Conservation (phyloP, 352 stramenopile genomes). For the Phytophthora nicotianae region DNA sequence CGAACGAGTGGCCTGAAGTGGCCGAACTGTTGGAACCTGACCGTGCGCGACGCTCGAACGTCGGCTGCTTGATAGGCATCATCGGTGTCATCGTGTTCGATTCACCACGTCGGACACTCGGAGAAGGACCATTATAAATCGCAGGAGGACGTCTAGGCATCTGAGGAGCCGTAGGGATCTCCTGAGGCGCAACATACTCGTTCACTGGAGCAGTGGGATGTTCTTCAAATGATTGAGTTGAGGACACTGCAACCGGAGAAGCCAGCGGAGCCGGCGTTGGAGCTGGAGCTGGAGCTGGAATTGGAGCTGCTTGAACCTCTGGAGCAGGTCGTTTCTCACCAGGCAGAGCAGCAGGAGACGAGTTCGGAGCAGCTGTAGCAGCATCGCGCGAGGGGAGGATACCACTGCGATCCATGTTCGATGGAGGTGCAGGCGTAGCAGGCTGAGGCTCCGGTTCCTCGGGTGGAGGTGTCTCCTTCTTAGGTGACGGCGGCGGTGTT, state of each 20-base stretch:
- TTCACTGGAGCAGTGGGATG: slow-evolving; percentile 22
- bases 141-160: slow-evolving; percentile 32
- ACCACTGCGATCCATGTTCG: slow-evolving; percentile 38
- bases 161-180: slow-evolving; percentile 20
- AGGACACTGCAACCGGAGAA: slow-evolving; percentile 17
- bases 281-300: slow-evolving; percentile 1
- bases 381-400: slow-evolving; percentile 23
- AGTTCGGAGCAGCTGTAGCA: slow-evolving; percentile 39
- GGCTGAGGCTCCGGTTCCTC: slow-evolving; percentile 22
- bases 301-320: slow-evolving; percentile 9
- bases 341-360: slow-evolving; percentile 54
- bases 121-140: slow-evolving; percentile 45
- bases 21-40: slow-evolving; percentile 79
- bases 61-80: slow-evolving; percentile 32
- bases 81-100: slow-evolving; percentile 35
- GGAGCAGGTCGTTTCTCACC: slow-evolving; percentile 26
- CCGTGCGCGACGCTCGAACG: slow-evolving; percentile 50
- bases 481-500: slow-evolving; percentile 30
- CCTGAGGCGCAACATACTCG: slow-evolving; percentile 16
- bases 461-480: slow-evolving; percentile 21
- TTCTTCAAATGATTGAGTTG: slow-evolving; percentile 27
- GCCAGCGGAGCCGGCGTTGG: slow-evolving; percentile 13
- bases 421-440: slow-evolving; percentile 32
- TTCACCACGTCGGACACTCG: slow-evolving; percentile 23
- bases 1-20: slow-evolving; percentile 80